Evolutionary conservation across 169 alveolate species (phyloP), one percentile per base, ranked within the genome.

Genomic region (Plasmodium falciparum): DNA sequence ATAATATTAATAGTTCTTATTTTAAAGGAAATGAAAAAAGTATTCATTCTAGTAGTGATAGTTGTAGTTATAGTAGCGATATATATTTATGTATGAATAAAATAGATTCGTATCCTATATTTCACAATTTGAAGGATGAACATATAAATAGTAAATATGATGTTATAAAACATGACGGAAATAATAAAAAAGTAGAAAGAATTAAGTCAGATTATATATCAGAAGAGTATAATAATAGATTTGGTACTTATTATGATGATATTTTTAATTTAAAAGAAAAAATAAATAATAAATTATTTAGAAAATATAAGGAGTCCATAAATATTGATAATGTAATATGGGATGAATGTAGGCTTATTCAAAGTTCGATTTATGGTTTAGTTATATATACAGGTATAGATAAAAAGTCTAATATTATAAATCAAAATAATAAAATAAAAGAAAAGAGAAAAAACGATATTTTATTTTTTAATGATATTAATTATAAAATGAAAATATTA

Each of bases 321-420:
- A 66, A 66, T 13, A 33, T 49, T 47, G 88, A 74, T 58, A 74
- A 74, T 74, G 20, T 74, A 26, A 24, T 74, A 61, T 74, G 88
- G 88, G 20, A 73, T 50, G 50, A 52, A 22, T 58, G 70, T 66
- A 74, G 11, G 12, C 58, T 74, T n/a, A 58, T 74, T n/a, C 7
- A 49, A 66, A 73, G 88, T n/a, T 58, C 22, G 17, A 33, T 74
- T 5, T 74, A 74, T 74, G 88, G 88, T 8, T 66, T 74, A n/a
- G 88, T 74, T 24, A 59, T 62, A 13, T 74, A 74, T 49, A 66
- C 73, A 59, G 88, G 88, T 12, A 17, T 22, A 58, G 88, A 74
- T 24, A 74, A 74, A 59, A 74, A 74, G 62, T 39, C 73, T 7
- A 74, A 49, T 5, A 50, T 74, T 8, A 59, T 26, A n/a, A 24